A percentile compares a stretch with the other conserved stretches of the same genome.
Evolutionary conservation across 140 eudicot genomes (phyloP).

Genomic region (Cichorium intybus): DNA sequence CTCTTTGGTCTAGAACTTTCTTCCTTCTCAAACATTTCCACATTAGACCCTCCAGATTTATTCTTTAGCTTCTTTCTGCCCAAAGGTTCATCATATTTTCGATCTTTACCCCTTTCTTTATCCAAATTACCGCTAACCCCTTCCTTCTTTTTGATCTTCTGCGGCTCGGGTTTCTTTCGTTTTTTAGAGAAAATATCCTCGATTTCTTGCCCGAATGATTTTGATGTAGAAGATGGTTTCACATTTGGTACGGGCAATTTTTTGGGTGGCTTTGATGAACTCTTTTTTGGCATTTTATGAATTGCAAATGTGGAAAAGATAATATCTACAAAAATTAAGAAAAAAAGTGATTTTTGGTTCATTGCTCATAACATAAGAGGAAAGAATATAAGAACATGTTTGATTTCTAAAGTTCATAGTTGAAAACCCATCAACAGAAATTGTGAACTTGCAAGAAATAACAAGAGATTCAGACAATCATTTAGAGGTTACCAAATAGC

Average conservation of each 20-base stretch:
- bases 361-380: neutral
- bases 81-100: conserved; percentile 17
- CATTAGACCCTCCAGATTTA: conserved; percentile 34
- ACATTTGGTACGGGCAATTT: conserved; percentile 15
- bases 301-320: conserved; percentile 21
- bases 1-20: conserved; percentile 38
- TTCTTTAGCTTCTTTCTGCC: conserved; percentile 14
- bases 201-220: conserved; percentile 36
- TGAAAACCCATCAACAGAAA: too few species aligned
- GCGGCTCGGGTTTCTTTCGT: conserved; percentile 48
- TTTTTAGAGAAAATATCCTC: conserved; percentile 70
- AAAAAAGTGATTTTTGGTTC: neutral
- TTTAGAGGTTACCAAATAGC: too few species aligned
- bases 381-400: neutral
- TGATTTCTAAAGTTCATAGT: neutral
- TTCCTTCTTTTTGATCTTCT: conserved; percentile 15
- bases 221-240: conserved; percentile 29
- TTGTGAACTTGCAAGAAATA: too few species aligned
- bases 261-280: conserved; percentile 29
- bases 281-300: conserved; percentile 43
- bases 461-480: too few species aligned
- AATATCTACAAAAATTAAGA: neutral
- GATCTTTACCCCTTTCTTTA: conserved; percentile 30
- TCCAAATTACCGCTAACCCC: conserved; percentile 7
- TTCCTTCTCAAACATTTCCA: conserved; percentile 27